Percentiles rank a stretch among this genome's conserved stretches.
Evolutionary conservation across 768 basidiomycete genomes (phyloP).

Genomic region (Guyanaporus albipodus): DNA sequence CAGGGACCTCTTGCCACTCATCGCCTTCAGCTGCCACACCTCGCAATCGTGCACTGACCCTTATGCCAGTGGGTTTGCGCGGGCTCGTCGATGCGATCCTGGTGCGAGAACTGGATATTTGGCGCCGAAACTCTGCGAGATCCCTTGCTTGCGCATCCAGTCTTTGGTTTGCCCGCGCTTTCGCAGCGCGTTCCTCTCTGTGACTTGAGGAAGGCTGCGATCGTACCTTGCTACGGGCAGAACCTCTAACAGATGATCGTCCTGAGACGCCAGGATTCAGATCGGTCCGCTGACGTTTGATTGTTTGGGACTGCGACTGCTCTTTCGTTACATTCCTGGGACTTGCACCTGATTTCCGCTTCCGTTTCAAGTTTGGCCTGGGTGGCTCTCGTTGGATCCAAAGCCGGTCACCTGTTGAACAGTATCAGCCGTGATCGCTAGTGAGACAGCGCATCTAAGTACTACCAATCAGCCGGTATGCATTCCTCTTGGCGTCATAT

Average conservation of each 20-base stretch:
- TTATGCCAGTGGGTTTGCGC: conserved; percentile 47
- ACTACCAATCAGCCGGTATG: conserved; percentile 87
- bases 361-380: conserved; percentile 42
- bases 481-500: conserved; percentile 72
- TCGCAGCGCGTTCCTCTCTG: conserved; percentile 59
- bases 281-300: conserved; percentile 28
- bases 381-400: conserved; percentile 80
- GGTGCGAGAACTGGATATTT: conserved; percentile 26
- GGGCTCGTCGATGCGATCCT: conserved; percentile 14
- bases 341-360: conserved; percentile 34
- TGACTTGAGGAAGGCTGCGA: conserved; percentile 26
- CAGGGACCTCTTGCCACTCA: conserved; percentile 77
- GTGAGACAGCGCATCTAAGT: conserved; percentile 10
- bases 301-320: conserved; percentile 9
- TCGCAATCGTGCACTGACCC: conserved; percentile 63
- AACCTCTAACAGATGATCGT: conserved; percentile 7
- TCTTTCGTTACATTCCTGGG: conserved; percentile 18
- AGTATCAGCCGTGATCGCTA: not conserved
- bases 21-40: conserved; percentile 49
- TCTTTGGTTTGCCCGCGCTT: conserved; percentile 65
- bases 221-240: conserved; percentile 15
- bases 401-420: conserved; percentile 65
- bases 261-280: not conserved
- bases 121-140: conserved; percentile 57
- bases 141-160: conserved; percentile 67